A percentile compares a stretch with the other conserved stretches of the same genome.
Evolutionary conservation across 2,329 filamentous ascomycete genomes (phyloP).

Genomic region (Monosporascus sp.): DNA sequence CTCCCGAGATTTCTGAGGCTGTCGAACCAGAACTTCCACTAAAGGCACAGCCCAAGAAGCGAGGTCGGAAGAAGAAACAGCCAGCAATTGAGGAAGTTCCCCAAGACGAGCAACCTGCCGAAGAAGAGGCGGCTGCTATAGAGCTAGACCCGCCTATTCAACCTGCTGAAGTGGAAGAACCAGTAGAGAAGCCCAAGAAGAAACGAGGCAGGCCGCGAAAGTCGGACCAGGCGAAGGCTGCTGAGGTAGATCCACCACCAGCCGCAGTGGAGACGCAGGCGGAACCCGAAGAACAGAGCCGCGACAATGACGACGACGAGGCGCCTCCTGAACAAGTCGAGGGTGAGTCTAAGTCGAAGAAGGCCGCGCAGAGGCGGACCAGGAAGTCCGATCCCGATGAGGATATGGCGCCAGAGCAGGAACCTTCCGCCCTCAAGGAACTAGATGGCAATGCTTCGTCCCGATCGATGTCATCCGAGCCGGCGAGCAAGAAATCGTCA

Average conservation of each 20-base stretch:
- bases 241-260: background rate
- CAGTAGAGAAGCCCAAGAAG: constrained; percentile 23
- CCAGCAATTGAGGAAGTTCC: constrained; percentile 4
- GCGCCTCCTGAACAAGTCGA: background rate
- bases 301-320: background rate
- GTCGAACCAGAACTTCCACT: constrained; percentile 7
- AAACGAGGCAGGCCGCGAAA: constrained; percentile 26
- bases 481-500: background rate
- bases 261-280: background rate
- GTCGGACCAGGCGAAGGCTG: constrained; percentile 15
- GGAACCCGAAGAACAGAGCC: constrained; percentile 1
- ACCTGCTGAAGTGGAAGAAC: constrained; percentile 6
- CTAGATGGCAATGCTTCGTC: constrained; percentile 15
- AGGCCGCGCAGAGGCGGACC: constrained; percentile 3
- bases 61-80: constrained; percentile 28
- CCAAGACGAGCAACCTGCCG: constrained; percentile 3
- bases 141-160: constrained; percentile 1
- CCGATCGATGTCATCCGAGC: constrained; percentile 6
- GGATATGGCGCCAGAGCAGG: background rate
- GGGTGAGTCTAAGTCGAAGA: constrained; percentile 1
- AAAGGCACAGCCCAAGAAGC: constrained; percentile 20
- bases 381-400: constrained; percentile 2
- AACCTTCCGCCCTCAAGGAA: constrained; percentile 14
- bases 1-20: constrained; percentile 6
- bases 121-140: background rate